Percentiles rank a stretch among this genome's conserved stretches.
phyloP scores from a whole-genome alignment of 2,329 filamentous ascomycete genomes.

The Pseudogymnoascus sp. region DNA sequence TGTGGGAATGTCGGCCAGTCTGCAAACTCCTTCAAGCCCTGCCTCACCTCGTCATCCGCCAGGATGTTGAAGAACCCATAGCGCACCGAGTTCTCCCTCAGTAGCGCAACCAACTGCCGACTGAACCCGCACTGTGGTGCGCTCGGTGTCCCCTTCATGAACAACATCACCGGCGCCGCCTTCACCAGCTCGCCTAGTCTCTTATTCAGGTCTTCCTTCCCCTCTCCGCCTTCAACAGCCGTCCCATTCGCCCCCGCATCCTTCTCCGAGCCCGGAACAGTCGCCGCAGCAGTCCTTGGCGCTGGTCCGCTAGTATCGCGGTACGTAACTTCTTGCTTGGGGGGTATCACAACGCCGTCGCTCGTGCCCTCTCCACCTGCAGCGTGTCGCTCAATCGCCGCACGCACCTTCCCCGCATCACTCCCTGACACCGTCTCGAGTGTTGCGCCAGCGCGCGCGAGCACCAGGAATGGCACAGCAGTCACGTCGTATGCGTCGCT shows the following conservation, averaged over 20 bases:
- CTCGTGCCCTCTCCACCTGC: constrained; percentile 22
- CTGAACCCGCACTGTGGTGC: constrained; percentile 89
- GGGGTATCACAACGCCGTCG: constrained; percentile 19
- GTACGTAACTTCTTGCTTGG: constrained; percentile 9
- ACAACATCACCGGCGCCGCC: constrained; percentile 94
- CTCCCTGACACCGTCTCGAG: constrained; percentile 84
- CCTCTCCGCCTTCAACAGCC: constrained; percentile 30
- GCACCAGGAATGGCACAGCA: constrained; percentile 84
- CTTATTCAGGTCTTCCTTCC: constrained; percentile 78
- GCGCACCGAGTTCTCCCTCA: constrained; percentile 83
- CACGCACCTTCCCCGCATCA: constrained; percentile 76
- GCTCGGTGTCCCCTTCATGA: constrained; percentile 94
- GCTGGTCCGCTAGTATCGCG: not conserved
- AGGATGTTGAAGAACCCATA: constrained; percentile 99
- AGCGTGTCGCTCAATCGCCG: constrained; percentile 76
- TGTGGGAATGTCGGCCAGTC: constrained; percentile 98
- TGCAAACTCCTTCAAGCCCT: constrained; percentile 93
- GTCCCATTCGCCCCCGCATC: not conserved
- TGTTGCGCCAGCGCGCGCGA: constrained; percentile 65
- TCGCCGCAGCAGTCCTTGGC: constrained; percentile 25
- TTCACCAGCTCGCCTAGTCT: constrained; percentile 79
- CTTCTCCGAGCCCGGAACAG: not conserved
- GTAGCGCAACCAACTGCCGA: constrained; percentile 73
- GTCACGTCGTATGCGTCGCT: constrained; percentile 91
- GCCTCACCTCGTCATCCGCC: constrained; percentile 92